Percentiles rank a stretch among this genome's conserved stretches.
Conservation (phyloP, 495 filamentous ascomycete genomes). For the Pyrenula massariospora region DNA sequence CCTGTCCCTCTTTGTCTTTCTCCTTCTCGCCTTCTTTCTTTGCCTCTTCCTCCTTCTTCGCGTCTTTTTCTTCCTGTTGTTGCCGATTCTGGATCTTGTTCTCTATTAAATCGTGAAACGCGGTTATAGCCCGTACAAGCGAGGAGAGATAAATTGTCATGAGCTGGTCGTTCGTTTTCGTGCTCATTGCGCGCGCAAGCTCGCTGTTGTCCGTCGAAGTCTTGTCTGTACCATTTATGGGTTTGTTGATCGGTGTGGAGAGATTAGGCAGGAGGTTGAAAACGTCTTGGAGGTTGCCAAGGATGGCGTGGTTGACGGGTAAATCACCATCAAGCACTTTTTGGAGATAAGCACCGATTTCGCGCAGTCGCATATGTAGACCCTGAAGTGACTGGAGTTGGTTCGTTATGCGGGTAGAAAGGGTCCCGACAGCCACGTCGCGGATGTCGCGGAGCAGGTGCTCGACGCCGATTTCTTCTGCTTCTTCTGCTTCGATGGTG, state of each 20-base stretch:
- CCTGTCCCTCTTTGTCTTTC: constrained; percentile 15
- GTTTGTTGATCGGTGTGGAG: constrained; percentile 56
- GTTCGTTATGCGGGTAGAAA: constrained; percentile 93
- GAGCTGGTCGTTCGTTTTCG: constrained; percentile 98
- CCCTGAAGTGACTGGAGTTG: constrained; percentile 96
- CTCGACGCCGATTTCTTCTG: constrained; percentile 97
- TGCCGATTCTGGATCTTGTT: constrained; percentile 99
- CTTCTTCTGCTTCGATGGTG: constrained; percentile 97
- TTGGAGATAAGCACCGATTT: constrained; percentile 90
- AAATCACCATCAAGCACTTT: constrained; percentile 88
- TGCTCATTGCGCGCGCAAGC: constrained; percentile 84
- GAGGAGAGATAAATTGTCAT: constrained; percentile 96
- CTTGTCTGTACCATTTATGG: constrained; percentile 31
- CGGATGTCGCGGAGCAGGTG: constrained; percentile 96
- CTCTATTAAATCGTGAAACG: constrained; percentile 98
- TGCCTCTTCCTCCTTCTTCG: constrained; percentile 57
- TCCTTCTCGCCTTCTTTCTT: constrained; percentile 46
- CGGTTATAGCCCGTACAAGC: constrained; percentile 93
- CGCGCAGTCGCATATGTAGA: constrained; percentile 85
- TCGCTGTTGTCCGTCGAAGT: constrained; percentile 58
- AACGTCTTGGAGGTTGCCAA: constrained; percentile 95
- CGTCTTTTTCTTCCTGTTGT: constrained; percentile 89
- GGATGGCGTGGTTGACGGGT: constrained; percentile 92
- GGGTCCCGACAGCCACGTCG: constrained; percentile 95
- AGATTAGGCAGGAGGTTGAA: constrained; percentile 98